Percentiles rank a stretch among this genome's conserved stretches.
These are phyloP conservation scores for Yamadazyma diddensiae DNA, from an alignment of 1,139 yeast genomes.

Conservation along the genomic window DNA sequence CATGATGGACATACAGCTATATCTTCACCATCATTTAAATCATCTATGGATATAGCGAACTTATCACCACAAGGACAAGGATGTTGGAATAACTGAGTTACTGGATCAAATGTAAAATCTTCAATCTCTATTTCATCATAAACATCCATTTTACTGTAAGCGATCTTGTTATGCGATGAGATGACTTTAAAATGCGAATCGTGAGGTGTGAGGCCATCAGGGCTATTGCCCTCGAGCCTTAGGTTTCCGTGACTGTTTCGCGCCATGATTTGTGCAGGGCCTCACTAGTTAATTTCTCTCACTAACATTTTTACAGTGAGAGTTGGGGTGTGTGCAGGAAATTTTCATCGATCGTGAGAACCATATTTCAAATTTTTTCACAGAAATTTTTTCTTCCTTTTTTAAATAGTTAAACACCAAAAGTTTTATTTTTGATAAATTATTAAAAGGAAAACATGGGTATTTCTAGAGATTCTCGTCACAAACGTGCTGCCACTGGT, in stretches of 20 bases:
- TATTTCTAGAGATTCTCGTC: constrained; percentile 99
- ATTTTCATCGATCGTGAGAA: constrained; percentile 1
- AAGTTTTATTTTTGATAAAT: constrained; percentile 1
- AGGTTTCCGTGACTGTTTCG: background rate
- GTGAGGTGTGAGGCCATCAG: background rate
- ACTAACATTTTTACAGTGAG: background rate
- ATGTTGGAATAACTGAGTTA: constrained; percentile 76
- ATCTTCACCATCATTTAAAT: constrained; percentile 85
- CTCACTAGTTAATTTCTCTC: background rate
- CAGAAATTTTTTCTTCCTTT: constrained; percentile 6
- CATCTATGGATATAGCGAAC: constrained; percentile 84
- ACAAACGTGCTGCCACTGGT: constrained; percentile 99
- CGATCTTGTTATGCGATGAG: constrained; percentile 3
- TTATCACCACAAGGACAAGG: constrained; percentile 99
- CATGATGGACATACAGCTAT: constrained; percentile 97
- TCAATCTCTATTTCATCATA: constrained; percentile 97
- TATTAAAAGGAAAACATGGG: constrained; percentile 59
- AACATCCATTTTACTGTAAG: constrained; percentile 40
- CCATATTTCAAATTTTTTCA: constrained; percentile 6
- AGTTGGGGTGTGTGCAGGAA: constrained; percentile 2
- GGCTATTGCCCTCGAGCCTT: constrained; percentile 1
- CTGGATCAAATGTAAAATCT: constrained; percentile 88
- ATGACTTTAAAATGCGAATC: constrained; percentile 1
- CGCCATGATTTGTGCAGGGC: background rate
- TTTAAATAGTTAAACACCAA: constrained; percentile 1